Percentiles rank a stretch among this genome's conserved stretches.
These are phyloP conservation scores for Epichloe elymi DNA, from an alignment of 2,329 filamentous ascomycete genomes.

Conservation along the genomic window DNA sequence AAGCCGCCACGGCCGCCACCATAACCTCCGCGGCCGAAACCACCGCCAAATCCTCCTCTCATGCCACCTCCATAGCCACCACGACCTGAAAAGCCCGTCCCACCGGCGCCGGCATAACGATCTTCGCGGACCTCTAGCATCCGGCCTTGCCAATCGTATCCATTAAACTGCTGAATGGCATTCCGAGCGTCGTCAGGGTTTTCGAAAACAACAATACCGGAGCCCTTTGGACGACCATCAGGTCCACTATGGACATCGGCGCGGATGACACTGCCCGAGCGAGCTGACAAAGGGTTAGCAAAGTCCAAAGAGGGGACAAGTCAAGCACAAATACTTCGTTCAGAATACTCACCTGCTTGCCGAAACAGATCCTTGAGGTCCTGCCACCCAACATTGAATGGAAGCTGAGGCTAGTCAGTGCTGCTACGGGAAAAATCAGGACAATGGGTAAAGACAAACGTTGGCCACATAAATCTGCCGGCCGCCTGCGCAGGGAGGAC, in stretches of 20 bases:
- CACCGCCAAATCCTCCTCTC: slow-evolving; percentile 46
- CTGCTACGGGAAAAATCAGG: background rate
- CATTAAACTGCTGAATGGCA: slow-evolving; percentile 95
- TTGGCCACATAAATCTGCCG: slow-evolving; percentile 97
- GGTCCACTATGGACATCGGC: slow-evolving; percentile 89
- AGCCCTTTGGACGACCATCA: slow-evolving; percentile 89
- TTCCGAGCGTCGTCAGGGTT: slow-evolving; percentile 88
- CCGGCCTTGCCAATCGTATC: slow-evolving; percentile 96
- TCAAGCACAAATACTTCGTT: background rate
- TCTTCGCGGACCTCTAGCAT: slow-evolving; percentile 91
- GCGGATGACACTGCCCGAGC: slow-evolving; percentile 71
- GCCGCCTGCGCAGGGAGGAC: slow-evolving; percentile 38
- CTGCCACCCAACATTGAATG: slow-evolving; percentile 96
- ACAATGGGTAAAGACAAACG: slow-evolving; percentile 53
- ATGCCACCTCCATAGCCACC: slow-evolving; percentile 47
- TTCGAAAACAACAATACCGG: slow-evolving; percentile 94
- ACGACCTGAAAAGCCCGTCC: slow-evolving; percentile 40
- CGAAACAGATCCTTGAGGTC: slow-evolving; percentile 98
- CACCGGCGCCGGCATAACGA: slow-evolving; percentile 64
- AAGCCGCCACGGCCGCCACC: slow-evolving; percentile 30
- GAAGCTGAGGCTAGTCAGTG: slow-evolving; percentile 49
- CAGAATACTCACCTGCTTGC: slow-evolving; percentile 67
- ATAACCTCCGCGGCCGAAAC: slow-evolving; percentile 38
- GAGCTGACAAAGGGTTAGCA: slow-evolving; percentile 20
- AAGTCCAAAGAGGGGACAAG: background rate